These are phyloP conservation scores for Liquidambar formosana DNA, from an alignment of 164 flowering plant species.

Conservation along the genomic window DNA sequence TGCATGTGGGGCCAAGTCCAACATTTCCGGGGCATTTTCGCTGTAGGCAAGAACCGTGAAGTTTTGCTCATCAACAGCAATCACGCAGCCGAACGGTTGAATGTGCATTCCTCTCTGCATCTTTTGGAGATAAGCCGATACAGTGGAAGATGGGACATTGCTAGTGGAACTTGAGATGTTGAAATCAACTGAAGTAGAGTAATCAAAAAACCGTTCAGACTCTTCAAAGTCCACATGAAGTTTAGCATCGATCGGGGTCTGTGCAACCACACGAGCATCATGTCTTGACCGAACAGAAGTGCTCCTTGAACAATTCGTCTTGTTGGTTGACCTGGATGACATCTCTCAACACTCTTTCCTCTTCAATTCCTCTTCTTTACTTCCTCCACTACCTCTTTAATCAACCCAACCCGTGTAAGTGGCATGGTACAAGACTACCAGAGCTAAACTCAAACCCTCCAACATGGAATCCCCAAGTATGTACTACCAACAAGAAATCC, in stretches of 20 bases:
- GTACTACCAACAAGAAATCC: too few species aligned
- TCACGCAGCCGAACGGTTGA: slow-evolving; percentile 72
- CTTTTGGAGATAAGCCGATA: slow-evolving; percentile 58
- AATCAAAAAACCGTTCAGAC: slow-evolving; percentile 47
- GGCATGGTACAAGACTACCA: background rate
- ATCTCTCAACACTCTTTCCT: slow-evolving; percentile 25
- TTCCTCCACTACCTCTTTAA: slow-evolving; percentile 6
- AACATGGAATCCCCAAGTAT: background rate
- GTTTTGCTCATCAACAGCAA: slow-evolving; percentile 57
- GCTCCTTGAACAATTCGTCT: slow-evolving; percentile 47
- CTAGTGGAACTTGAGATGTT: slow-evolving; percentile 43
- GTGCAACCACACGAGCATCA: slow-evolving; percentile 48
- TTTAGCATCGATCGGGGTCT: slow-evolving; percentile 67
- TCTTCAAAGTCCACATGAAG: slow-evolving; percentile 61
- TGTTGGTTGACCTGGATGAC: slow-evolving; percentile 56
- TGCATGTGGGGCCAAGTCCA: slow-evolving; percentile 66
- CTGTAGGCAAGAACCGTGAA: slow-evolving; percentile 63
- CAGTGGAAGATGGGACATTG: slow-evolving; percentile 46
- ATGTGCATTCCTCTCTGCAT: slow-evolving; percentile 64
- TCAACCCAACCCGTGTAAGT: slow-evolving; percentile 6
- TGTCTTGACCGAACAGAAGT: slow-evolving; percentile 57
- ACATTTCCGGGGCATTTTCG: slow-evolving; percentile 76
- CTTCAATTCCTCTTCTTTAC: background rate
- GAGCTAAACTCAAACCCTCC: background rate
- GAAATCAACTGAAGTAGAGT: slow-evolving; percentile 52